Base-by-base conservation (phyloP, 768 basidiomycete species). In the Gloeostereum incarnatum region DNA sequence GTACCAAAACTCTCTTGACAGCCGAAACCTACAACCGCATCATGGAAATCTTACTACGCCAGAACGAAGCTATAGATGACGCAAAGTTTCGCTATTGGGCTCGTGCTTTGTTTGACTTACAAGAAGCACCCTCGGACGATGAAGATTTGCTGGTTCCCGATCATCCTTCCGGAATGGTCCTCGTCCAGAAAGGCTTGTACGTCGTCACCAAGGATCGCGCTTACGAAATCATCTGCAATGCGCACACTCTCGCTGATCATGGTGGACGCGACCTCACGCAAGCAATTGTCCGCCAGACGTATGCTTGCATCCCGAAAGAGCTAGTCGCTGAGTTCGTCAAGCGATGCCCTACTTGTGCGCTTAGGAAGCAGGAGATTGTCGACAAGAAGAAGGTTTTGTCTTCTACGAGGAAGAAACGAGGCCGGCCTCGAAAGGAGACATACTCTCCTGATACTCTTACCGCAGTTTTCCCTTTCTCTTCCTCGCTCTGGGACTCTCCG, bases 301-400 rank as follows among this genome's bases (percentile, higher is more conserved):
- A 87, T 55, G 79, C 82, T 6, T 89, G 81, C 78, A 73, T 91
- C 19, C 87, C 88, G 11, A 90, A 89, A 58, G 81, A 85, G 50
- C 75, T 91, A 29, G 73, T 88, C 32, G 74, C 81, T 13, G 73
- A 72, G 42, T 91, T 87, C 51, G 78, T 89, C 57, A 78, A 76
- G 56, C 69, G 69, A 18, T 90, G 88, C 50, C 88, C 86, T 10
- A 82, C 83, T 6, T 90, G 88, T 56, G 42, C n/a, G n/a, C n/a
- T n/a, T n/a, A n/a, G n/a, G n/a, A n/a, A n/a, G n/a, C n/a, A n/a
- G n/a, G n/a, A n/a, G n/a, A n/a, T n/a, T n/a, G n/a, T n/a, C n/a
- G n/a, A n/a, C n/a, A n/a, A n/a, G n/a, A n/a, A n/a, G n/a, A n/a
- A n/a, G n/a, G n/a, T n/a, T n/a, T n/a, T n/a, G n/a, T n/a, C n/a